Evolutionary conservation across 441 rosid species (phyloP), one percentile per base, ranked within the genome.

Genomic region (Eugenia klotzschiana): DNA sequence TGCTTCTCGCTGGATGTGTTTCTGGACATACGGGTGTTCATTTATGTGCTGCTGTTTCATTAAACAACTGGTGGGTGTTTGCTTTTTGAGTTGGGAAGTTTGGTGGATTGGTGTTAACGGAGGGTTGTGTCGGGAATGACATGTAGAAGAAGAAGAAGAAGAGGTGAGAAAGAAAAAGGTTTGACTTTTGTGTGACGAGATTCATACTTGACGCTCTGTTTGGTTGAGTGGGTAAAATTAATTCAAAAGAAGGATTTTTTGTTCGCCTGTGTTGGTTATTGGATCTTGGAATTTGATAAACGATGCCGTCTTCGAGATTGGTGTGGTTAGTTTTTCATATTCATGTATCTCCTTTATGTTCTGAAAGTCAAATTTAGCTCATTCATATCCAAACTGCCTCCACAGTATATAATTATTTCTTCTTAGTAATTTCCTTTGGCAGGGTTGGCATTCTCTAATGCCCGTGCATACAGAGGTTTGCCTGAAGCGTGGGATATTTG

Each of bases 401-500:
- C 46, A 20, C 40, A 18, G 15, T 69, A 69, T 64, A 33, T 37
- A 69, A 4, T 37, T 37, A 69, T 3, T 55, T 54, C 56, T 80
- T 55, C 51, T 10, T 29, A 79, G 37, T 81, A 18, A 54, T 27
- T 73, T 69, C 49, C 25, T 72, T 50, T 56, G 81, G 84, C 88
- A 90, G 93, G 90, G 83, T 79, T 89, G 86, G 83, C 80, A 80
- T 83, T 81, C 84, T 87, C 82, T 85, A 80, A 88, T 89, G 92
- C 85, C 82, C 29, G 53, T 86, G 82, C 81, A 13, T 77, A 51
- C 86, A 49, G 81, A 73, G 10, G 52, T 82, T 82, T 51, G 52
- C 53, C 88, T 82, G 50, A 87, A 88, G 84, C 82, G 89, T 86
- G 91, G 88, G 80, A 74, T 87, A 80, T 53, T 57, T 83, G 81